Conservation (phyloP, 2,329 filamentous ascomycete genomes). For the Ceratocystiopsis sp. region DNA sequence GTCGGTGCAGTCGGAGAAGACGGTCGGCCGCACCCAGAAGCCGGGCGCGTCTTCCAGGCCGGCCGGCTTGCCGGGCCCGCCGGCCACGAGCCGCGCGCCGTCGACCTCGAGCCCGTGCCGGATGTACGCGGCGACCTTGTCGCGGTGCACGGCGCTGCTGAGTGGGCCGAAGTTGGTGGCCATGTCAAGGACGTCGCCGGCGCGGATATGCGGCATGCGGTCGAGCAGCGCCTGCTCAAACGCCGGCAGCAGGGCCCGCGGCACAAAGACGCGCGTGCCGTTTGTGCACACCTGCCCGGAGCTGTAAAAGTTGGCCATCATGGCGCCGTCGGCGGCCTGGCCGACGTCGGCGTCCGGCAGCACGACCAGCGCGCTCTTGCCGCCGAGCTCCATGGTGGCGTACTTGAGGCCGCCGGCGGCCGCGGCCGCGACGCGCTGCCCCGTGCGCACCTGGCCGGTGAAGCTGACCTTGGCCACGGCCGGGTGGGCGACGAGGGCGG, state of each 20-base stretch:
- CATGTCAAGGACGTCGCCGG: constrained; percentile 55
- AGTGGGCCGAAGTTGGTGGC: constrained; percentile 72
- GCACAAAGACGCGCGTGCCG: constrained; percentile 75
- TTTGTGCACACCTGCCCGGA: constrained; percentile 89
- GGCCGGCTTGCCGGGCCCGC: constrained; percentile 37
- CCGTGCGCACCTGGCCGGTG: constrained; percentile 51
- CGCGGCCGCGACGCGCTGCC: constrained; percentile 43
- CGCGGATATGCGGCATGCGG: constrained; percentile 52
- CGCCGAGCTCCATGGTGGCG: constrained; percentile 54
- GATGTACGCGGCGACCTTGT: constrained; percentile 69
- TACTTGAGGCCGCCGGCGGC: constrained; percentile 47
- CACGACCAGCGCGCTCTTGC: constrained; percentile 49
- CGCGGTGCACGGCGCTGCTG: constrained; percentile 54
- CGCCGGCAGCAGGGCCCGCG: constrained; percentile 39
- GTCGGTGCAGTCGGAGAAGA: constrained; percentile 77
- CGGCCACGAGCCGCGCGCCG: constrained; percentile 55
- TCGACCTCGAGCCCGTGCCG: constrained; percentile 56
- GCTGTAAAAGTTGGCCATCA: constrained; percentile 90
- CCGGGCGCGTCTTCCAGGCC: constrained; percentile 37
- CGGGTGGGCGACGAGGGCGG: constrained; percentile 8
- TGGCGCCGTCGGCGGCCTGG: constrained; percentile 70
- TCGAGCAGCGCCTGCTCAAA: constrained; percentile 32
- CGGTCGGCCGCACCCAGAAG: constrained; percentile 72
- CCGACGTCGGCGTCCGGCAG: constrained; percentile 65
- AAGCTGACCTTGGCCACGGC: constrained; percentile 49